Conservation (phyloP, 257 asterid species). For the Penstemon davidsonii region DNA sequence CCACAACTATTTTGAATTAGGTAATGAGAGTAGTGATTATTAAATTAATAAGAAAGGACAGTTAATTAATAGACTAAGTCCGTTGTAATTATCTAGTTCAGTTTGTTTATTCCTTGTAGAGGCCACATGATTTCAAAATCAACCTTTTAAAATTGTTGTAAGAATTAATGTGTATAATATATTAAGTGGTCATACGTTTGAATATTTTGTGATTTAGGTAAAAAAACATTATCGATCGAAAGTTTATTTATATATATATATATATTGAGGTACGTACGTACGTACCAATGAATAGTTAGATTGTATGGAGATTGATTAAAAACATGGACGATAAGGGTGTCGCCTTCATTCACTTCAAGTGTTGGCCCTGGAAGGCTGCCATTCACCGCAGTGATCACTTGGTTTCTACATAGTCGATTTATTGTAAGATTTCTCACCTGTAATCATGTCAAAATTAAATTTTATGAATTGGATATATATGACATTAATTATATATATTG, state of each 20-base stretch:
- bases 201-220: no score
- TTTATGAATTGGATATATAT: no score
- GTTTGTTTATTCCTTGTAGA: background rate
- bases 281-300: conserved; percentile 61
- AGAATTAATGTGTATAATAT: no score
- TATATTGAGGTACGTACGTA: no score
- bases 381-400: conserved; percentile 66
- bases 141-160: no score
- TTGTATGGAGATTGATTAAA: conserved; percentile 58
- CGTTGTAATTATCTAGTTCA: background rate
- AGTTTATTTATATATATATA: no score
- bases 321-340: conserved; percentile 60
- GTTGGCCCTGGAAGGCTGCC: conserved; percentile 70
- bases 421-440: conserved; percentile 63
- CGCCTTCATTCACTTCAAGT: conserved; percentile 58
- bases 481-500: no score
- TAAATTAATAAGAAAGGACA: background rate
- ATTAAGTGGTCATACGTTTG: no score
- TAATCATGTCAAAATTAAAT: background rate
- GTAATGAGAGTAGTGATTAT: background rate
- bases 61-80: background rate
- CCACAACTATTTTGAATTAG: no score
- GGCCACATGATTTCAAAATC: background rate
- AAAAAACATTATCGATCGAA: no score
- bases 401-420: conserved; percentile 48